Conservation (phyloP, 2,329 filamentous ascomycete species). For the Fusarium mundagurra region DNA sequence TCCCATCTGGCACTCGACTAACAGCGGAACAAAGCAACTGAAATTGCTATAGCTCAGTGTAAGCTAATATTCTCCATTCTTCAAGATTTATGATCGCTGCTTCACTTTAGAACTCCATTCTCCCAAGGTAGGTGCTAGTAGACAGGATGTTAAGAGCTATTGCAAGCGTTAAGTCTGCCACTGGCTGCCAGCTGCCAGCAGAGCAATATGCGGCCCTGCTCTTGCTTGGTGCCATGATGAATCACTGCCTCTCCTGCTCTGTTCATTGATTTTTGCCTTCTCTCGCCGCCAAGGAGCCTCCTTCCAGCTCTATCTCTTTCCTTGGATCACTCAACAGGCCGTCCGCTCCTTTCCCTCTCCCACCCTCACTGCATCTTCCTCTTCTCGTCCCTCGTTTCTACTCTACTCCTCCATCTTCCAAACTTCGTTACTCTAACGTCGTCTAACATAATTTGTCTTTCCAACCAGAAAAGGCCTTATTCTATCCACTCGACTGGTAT, state of each 20-base stretch:
- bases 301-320: constrained; percentile 19
- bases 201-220: not conserved
- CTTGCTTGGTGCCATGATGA: constrained; percentile 16
- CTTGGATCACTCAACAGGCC: constrained; percentile 9
- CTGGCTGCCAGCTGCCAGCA: constrained; percentile 20
- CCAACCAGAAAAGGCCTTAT: constrained; percentile 8
- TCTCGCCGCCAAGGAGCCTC: not conserved
- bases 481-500: constrained; percentile 23
- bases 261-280: not conserved
- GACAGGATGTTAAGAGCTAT: not conserved
- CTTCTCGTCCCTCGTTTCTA: constrained; percentile 18
- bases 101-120: not conserved
- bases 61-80: constrained; percentile 1
- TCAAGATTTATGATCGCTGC: not conserved
- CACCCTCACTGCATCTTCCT: constrained; percentile 13
- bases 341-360: not conserved
- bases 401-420: constrained; percentile 11
- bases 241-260: constrained; percentile 26
- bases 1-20: constrained; percentile 7
- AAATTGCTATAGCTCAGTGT: not conserved
- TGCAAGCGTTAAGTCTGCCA: constrained; percentile 14
- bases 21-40: not conserved
- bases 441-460: constrained; percentile 24
- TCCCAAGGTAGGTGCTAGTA: not conserved
- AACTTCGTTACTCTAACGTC: constrained; percentile 22